Percentiles rank a stretch among this genome's conserved stretches.
These are phyloP conservation scores for Dalbergia oliveri DNA, from an alignment of 306 rosid species.

Conservation along the genomic window DNA sequence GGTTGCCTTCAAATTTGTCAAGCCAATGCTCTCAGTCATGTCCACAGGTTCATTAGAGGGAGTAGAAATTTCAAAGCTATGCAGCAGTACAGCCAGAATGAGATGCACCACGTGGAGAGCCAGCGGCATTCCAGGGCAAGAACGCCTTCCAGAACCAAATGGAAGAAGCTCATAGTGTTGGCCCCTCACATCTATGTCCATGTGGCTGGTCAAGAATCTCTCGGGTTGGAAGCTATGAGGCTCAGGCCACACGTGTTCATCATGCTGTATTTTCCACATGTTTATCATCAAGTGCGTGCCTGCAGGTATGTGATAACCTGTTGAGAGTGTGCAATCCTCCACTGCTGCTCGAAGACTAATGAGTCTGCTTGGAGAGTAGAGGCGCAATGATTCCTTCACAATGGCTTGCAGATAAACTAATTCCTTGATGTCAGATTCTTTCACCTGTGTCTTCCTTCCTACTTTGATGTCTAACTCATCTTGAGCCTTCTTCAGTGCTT, in stretches of 20 bases:
- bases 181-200: background rate
- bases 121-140: slow-evolving; percentile 29
- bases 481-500: slow-evolving; percentile 34
- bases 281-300: background rate
- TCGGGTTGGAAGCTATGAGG: background rate
- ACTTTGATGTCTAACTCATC: slow-evolving; percentile 40
- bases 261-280: background rate
- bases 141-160: background rate
- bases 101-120: slow-evolving; percentile 39
- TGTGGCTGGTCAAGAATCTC: background rate
- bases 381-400: background rate
- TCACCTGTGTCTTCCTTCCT: background rate
- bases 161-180: background rate
- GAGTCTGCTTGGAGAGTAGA: background rate
- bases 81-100: slow-evolving; percentile 41
- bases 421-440: background rate
- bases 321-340: background rate
- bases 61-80: slow-evolving; percentile 40
- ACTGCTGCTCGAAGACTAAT: background rate
- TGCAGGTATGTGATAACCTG: background rate
- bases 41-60: slow-evolving; percentile 29
- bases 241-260: background rate
- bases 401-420: background rate
- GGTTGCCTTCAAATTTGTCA: slow-evolving; percentile 42
- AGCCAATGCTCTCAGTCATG: slow-evolving; percentile 47